Evolutionary conservation across 192 early-diverging fungal genomes (phyloP), one percentile per base, ranked within the genome.

Genomic region (Lunasporangiospora selenospora): DNA sequence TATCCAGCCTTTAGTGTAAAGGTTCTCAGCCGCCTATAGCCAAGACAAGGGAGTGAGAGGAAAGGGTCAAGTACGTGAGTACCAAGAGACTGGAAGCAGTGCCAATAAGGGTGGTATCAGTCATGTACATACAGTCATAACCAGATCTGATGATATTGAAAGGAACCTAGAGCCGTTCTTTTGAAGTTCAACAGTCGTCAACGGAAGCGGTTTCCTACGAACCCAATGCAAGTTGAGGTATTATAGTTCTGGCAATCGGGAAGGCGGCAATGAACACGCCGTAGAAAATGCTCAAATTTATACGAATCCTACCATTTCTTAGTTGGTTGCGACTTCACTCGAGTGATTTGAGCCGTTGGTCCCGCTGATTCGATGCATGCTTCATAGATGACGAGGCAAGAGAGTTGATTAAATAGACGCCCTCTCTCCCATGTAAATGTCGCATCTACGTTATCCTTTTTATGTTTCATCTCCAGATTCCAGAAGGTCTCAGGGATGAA

Each of bases 101-200:
- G n/a, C 12, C 2, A 7, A 19, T 4, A 16, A 23, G 36, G 1
- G 7, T 31, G 6, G 41, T 24, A 65, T 64, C 2, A 36, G 24
- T 34, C 6, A 16, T 46, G 30, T 19, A 65, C 73, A 52, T 75
- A 88, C 86, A 11, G 56, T 77, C 95, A 98, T 97, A 26, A 93
- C 83, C 31, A 63, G 46, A 53, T 95, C 91, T 7, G 94, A 91
- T 18, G 88, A 77, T 47, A 99, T 88, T 9, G 82, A 75, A 42
- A 99, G 76, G 18, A 70, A 70, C 36, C 83, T 70, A 8, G 90
- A 86, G 8, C 85, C 94, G 44, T 85, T 86, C 41, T 95, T 99
- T 62, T 92, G 92, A 77, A 99, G 58, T 65, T 99, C 97, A 1
- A 98, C 85, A 1, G 97, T 99, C 1, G 97, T 98, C 41, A 99